Evolutionary conservation across 2,329 filamentous ascomycete genomes (phyloP), one percentile per base, ranked within the genome.

Genomic region (Colletotrichum tropicale): DNA sequence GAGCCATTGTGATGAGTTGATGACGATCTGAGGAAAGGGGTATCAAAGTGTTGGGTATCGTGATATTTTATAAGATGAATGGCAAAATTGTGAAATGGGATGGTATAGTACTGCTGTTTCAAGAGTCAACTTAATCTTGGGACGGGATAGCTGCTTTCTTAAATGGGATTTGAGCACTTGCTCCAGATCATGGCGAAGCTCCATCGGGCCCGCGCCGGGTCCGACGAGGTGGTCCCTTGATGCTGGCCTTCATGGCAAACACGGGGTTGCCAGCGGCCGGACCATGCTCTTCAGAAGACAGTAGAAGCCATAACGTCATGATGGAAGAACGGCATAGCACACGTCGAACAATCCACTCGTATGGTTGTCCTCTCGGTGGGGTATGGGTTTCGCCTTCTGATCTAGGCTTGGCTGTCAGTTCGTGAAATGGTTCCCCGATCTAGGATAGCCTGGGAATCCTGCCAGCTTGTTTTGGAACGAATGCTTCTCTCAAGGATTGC

Each of bases 1-100:
- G 80, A 16, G 82, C 80, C 85, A 87, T 87, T 34, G 34, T 77
- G 58, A 16, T n/a, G 38, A 48, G 16, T 3, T 58, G 24, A 1
- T 30, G 9, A 3, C 43, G 55, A 56, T 18, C 5, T 8, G 30
- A 21, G 66, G 7, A 52, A 32, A 38, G 61, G 61, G 70, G 65
- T 70, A 61, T 73, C 58, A 36, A 75, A 32, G 36, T 15, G 21
- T 58, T 30, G 60, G 64, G 38, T 58, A 36, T 56, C 36, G 52
- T 5, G 18, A 61, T 5, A 9, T 32, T 21, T 30, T 30, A 4
- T 32, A 28, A 48, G n/a, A 38, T 16, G 28, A 24, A n/a, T 28
- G 6, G 28, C 16, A 32, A 12, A 34, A 3, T 30, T 13, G 48
- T 6, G 64, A 34, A 9, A 36, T 21, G 16, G 6, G 64, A 28